phyloP scores from a whole-genome alignment of 2,329 filamentous ascomycete species.

The Pseudogymnoascus sp. region DNA sequence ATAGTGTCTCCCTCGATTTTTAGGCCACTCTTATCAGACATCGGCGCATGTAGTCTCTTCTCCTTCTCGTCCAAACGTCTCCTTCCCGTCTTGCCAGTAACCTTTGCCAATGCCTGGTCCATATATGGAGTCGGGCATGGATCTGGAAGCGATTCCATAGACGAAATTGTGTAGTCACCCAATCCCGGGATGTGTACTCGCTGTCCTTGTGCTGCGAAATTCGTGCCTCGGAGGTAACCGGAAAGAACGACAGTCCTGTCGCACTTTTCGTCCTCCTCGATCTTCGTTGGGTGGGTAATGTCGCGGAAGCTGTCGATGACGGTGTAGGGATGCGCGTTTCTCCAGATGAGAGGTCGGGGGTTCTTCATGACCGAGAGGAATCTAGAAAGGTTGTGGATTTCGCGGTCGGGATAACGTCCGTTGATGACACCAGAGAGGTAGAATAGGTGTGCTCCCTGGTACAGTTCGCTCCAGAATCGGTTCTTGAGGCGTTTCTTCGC shows the following conservation, averaged over 20 bases:
- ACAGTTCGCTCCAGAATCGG: conserved; percentile 91
- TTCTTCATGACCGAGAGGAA: conserved; percentile 99
- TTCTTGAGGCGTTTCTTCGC: conserved; percentile 96
- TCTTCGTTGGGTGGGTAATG: conserved; percentile 83
- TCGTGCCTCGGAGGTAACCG: conserved; percentile 89
- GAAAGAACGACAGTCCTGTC: conserved; percentile 87
- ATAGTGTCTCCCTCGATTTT: conserved; percentile 96
- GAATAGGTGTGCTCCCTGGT: conserved; percentile 94
- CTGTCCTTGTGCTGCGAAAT: conserved; percentile 78
- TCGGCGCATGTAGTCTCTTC: conserved; percentile 90
- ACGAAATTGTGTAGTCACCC: conserved; percentile 75
- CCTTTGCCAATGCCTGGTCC: conserved; percentile 78
- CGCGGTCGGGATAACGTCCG: conserved; percentile 89
- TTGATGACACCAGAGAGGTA: conserved; percentile 96
- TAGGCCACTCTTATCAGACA: conserved; percentile 94
- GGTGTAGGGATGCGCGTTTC: conserved; percentile 91
- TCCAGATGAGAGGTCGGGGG: conserved; percentile 88
- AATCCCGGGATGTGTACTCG: conserved; percentile 87
- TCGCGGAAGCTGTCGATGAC: conserved; percentile 92
- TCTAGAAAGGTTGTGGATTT: conserved; percentile 88
- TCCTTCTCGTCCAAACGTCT: conserved; percentile 90
- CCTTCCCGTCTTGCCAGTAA: conserved; percentile 70
- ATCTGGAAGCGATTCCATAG: conserved; percentile 81
- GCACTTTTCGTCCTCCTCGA: conserved; percentile 82
- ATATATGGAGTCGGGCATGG: conserved; percentile 91